Base-by-base conservation (phyloP, 257 asterid genomes). In the Leptodermis oblonga region DNA sequence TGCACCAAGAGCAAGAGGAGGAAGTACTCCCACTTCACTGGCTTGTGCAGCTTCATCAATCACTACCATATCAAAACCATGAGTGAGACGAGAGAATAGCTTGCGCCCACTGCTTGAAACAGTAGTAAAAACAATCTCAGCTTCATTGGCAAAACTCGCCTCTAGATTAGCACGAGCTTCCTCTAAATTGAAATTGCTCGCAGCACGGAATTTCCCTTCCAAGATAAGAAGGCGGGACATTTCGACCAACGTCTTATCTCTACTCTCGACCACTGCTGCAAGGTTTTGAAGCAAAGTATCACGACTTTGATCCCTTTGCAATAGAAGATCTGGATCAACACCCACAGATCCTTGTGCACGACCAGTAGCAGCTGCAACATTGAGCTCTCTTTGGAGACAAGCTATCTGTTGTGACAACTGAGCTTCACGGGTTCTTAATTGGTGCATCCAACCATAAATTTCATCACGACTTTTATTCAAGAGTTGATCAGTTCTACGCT, bases 1-100 rank as follows among this genome's bases (percentile, higher is more conserved):
- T n/a, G 97, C 99, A 65, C 99, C 99, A 22, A 94, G 95, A 67
- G 97, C 78, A 51, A 94, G 97, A 2, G 99, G 99, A 65, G 99
- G 99, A 25, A 94, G 87, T 12, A 91, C 81, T 8, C 85, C 99
- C 36, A 91, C 97, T 85, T 94, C 99, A 80, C 99, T 89, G 71
- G 97, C 99, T 76, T 94, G 99, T 33, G 99, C 99, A 31, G 99
- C 99, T 84, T 94, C 99, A 76, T 94, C 99, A 70, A 94, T 94
- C 81, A 94, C 99, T 73, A 94, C 99, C 99, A 94, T 94, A 84
- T 94, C 99, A 74, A 94, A 94, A 54, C 99, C 99, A 74, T 94
- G 99, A 51, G 96, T 84, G 51, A 94, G 87, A 39, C 99, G 92
- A 73, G 97, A 91, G 81, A 94, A 94, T 74, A 94, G 68, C 79